A percentile compares a stretch with the other conserved stretches of the same genome.
Conservation (phyloP, 345 rosid species). For the Dimocarpus longan region DNA sequence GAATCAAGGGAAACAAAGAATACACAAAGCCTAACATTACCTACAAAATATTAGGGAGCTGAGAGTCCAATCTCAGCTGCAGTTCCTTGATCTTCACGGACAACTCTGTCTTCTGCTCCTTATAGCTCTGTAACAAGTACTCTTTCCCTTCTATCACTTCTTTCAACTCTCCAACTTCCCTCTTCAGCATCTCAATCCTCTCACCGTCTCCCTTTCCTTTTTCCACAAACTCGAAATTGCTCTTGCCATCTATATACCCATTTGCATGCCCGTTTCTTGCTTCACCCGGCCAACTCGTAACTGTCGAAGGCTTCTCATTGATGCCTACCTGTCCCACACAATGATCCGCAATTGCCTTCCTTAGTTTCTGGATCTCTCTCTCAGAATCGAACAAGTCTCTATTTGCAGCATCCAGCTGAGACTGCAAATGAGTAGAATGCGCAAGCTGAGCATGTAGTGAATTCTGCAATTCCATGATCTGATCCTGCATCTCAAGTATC, state of each 20-base stretch:
- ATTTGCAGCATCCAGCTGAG: constrained; percentile 75
- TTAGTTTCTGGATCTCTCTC: constrained; percentile 82
- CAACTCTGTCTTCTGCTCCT: constrained; percentile 86
- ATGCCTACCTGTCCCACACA: constrained; percentile 48
- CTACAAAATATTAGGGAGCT: constrained; percentile 94
- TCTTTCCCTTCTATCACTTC: constrained; percentile 95
- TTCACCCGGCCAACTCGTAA: constrained; percentile 50
- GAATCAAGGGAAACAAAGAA: constrained; percentile 39
- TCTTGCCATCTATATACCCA: constrained; percentile 53
- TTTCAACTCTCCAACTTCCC: constrained; percentile 80
- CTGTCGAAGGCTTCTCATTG: constrained; percentile 42
- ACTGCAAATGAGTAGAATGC: constrained; percentile 69
- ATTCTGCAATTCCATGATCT: constrained; percentile 68
- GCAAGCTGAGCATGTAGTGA: constrained; percentile 63
- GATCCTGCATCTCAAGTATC: constrained; percentile 98
- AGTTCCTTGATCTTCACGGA: constrained; percentile 74
- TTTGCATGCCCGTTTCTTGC: constrained; percentile 57
- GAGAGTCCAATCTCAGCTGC: constrained; percentile 84
- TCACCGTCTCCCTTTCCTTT: constrained; percentile 58
- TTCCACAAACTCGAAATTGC: constrained; percentile 37
- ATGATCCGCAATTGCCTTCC: constrained; percentile 89
- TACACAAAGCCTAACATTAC: constrained; percentile 64
- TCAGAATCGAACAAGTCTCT: constrained; percentile 77
- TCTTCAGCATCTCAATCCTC: constrained; percentile 71
- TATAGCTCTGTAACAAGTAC: constrained; percentile 73